These are phyloP conservation scores for Suillus lakei DNA, from an alignment of 768 basidiomycete genomes.

Conservation along the genomic window DNA sequence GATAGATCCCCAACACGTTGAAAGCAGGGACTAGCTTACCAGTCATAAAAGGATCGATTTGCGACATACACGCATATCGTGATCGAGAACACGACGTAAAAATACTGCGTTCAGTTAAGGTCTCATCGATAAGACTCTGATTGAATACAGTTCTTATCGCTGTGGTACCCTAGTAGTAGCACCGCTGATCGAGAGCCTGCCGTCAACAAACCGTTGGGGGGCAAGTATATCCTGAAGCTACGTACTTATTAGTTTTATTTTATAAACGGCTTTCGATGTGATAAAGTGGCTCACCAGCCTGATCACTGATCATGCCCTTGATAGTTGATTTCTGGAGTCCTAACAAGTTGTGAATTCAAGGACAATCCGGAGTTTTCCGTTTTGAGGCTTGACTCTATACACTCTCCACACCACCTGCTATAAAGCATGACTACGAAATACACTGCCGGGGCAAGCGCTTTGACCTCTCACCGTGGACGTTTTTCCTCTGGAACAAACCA, in stretches of 20 bases:
- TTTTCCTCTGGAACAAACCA: constrained; percentile 8
- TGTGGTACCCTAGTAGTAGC: not conserved
- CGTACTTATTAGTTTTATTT: not conserved
- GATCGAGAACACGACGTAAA: not conserved
- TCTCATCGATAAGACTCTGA: not conserved
- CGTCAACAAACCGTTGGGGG: not conserved
- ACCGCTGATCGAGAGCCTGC: not conserved
- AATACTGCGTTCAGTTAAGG: not conserved
- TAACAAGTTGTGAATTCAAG: not conserved
- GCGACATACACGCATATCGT: not conserved
- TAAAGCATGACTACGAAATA: constrained; percentile 3
- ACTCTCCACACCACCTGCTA: too few relatives aligned
- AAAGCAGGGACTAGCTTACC: not conserved
- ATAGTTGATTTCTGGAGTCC: not conserved
- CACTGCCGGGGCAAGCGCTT: not conserved
- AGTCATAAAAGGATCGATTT: not conserved
- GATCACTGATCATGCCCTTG: too few relatives aligned
- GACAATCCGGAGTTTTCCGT: not conserved
- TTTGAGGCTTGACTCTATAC: not conserved
- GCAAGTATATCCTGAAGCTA: not conserved
- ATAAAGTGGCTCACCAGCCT: not conserved
- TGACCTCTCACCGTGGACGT: not conserved
- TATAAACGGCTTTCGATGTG: not conserved
- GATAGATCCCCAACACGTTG: not conserved
- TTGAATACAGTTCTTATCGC: not conserved